These are phyloP conservation scores for Trichoderma aggressivum DNA, from an alignment of 2,329 filamentous ascomycete species.

Conservation along the genomic window DNA sequence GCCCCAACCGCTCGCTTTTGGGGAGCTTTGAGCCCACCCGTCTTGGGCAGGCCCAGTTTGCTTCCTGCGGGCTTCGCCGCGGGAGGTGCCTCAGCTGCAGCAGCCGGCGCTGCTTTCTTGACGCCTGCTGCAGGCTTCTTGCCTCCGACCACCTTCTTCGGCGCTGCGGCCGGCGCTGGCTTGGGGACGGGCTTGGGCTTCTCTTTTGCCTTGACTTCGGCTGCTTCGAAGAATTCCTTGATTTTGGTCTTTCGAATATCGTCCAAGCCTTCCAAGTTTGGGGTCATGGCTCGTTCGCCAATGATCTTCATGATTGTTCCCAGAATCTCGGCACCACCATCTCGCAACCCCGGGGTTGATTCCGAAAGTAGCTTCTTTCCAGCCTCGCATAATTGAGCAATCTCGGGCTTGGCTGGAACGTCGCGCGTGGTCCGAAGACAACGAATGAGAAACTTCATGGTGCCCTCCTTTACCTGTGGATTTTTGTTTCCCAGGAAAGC, in stretches of 20 bases:
- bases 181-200: conserved; percentile 79
- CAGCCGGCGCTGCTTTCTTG: conserved; percentile 35
- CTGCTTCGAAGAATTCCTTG: conserved; percentile 80
- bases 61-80: conserved; percentile 49
- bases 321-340: conserved; percentile 85
- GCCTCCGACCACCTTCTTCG: conserved; percentile 42
- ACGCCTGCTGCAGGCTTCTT: conserved; percentile 45
- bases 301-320: conserved; percentile 99
- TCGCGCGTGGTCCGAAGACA: conserved; percentile 79
- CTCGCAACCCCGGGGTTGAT: conserved; percentile 78
- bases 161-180: conserved; percentile 45
- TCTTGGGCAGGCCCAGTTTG: conserved; percentile 56
- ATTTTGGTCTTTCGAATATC: conserved; percentile 95
- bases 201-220: conserved; percentile 47
- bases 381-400: conserved; percentile 79
- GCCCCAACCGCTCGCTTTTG: conserved; percentile 52
- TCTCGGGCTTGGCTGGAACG: conserved; percentile 80
- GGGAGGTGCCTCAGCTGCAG: conserved; percentile 53
- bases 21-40: conserved; percentile 56
- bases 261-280: conserved; percentile 85
- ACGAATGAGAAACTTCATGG: conserved; percentile 87
- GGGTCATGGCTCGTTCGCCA: conserved; percentile 92
- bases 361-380: conserved; percentile 88
- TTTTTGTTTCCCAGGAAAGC: conserved; percentile 91
- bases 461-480: conserved; percentile 94